Evolutionary conservation across 257 asterid species (phyloP), one percentile per base, ranked within the genome.

Genomic region (Petrea volubilis): DNA sequence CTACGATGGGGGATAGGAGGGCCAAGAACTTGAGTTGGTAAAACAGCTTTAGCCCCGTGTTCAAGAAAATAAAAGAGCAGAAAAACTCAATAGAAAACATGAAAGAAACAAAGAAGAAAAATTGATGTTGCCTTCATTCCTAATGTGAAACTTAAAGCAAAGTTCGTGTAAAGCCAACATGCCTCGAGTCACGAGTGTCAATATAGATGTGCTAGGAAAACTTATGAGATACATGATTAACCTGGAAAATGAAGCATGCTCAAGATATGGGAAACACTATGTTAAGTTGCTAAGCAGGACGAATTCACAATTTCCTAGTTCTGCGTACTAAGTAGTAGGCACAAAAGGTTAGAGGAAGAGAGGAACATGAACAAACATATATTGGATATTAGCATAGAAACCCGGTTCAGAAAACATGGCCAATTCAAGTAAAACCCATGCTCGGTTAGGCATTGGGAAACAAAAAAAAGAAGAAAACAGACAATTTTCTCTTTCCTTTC

Each of bases 401-500:
- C 21, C 24, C 12, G 56, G 38, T 38, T 41, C 43, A 44, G 65
- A 38, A 24, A 1, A 41, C 44, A 25, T 40, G 21, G 25, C 25
- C 53, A 56, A 25, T n/a, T 6, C 17, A 14, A 31, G 13, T 20
- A 27, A 56, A 25, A 41, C 20, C 27, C 57, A 28, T 27, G 46
- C 49, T 73, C 53, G 71, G 43, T 52, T 68, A 67, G 36, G 65
- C 15, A 2, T 1, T 34, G 33, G 40, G 13, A 55, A 40, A 40
- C 5, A 23, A 33, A 50, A 21, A 38, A 11, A 8, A 20, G 14
- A 21, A n/a, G 31, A 1, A 23, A 5, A 46, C 3, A 11, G 0
- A 20, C 36, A 24, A 7, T 23, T 29, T 66, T 52, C 43, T 25
- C 33, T 56, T 70, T 74, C 61, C 47, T 31, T 41, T 68, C 68